Evolutionary conservation across 2,329 filamentous ascomycete genomes (phyloP).

Genomic region (Cercospora sp.): DNA sequence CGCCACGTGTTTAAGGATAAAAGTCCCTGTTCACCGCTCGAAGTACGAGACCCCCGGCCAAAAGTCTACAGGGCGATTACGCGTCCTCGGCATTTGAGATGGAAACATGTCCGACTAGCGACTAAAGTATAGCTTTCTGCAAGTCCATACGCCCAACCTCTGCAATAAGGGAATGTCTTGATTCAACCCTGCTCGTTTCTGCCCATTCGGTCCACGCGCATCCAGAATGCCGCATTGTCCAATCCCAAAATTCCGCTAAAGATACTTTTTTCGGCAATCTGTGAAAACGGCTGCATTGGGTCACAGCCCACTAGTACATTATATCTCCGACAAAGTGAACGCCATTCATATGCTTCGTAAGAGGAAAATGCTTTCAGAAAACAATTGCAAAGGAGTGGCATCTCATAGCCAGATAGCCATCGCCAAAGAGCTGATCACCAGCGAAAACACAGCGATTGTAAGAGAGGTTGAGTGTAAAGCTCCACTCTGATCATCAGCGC

Average conservation of each 20-base stretch:
- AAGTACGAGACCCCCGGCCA: background rate
- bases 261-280: background rate
- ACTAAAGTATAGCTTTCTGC: background rate
- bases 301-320: background rate
- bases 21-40: background rate
- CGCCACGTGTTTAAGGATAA: background rate
- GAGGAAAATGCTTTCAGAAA: background rate
- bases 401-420: background rate
- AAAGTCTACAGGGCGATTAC: no score
- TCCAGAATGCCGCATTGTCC: background rate
- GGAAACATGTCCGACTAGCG: background rate
- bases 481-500: background rate
- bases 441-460: background rate
- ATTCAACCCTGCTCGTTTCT: background rate
- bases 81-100: background rate
- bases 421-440: background rate
- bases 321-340: background rate
- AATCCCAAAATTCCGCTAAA: background rate
- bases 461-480: background rate
- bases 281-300: background rate
- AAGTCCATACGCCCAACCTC: background rate
- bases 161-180: background rate
- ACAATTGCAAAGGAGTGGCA: background rate
- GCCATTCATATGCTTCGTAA: background rate
- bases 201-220: background rate